A percentile compares a stretch with the other conserved stretches of the same genome.
phyloP scores from a whole-genome alignment of 139 green algal genomes.

The Nannochloris sp. region DNA sequence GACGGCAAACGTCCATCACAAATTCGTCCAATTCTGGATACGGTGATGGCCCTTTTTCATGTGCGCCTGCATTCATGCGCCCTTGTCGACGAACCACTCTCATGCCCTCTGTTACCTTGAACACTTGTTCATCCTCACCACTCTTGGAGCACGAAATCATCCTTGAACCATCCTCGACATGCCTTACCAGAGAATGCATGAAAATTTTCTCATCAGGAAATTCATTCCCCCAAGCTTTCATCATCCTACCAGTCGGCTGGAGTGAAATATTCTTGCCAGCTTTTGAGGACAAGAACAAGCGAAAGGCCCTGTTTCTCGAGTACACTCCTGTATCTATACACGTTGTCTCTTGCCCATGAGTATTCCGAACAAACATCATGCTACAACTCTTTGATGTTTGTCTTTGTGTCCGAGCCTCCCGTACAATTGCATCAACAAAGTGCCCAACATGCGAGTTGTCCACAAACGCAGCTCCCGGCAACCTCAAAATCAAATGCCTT shows the following conservation, averaged over 20 bases:
- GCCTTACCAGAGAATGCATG: conserved; percentile 15
- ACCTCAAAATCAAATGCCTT: conserved; percentile 59
- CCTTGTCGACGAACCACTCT: too few species aligned
- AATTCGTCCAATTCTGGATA: conserved; percentile 40
- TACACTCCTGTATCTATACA: conserved; percentile 58
- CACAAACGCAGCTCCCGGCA: conserved; percentile 46
- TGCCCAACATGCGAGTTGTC: conserved; percentile 39
- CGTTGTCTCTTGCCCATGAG: conserved; percentile 9
- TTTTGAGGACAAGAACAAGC: conserved; percentile 53
- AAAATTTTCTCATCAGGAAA: background rate
- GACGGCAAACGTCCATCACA: conserved; percentile 29
- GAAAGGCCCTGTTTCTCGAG: conserved; percentile 65
- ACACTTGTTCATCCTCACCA: background rate
- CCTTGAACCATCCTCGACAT: conserved; percentile 5
- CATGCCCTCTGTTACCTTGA: too few species aligned
- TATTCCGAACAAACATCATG: conserved; percentile 14
- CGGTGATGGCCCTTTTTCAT: conserved; percentile 24
- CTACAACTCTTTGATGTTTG: background rate
- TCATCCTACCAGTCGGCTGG: conserved; percentile 26
- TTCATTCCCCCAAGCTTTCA: conserved; percentile 3
- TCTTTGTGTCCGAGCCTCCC: conserved; percentile 5
- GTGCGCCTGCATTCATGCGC: too few species aligned
- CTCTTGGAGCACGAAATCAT: conserved; percentile 28
- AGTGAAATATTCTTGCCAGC: conserved; percentile 42
- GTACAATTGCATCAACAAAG: conserved; percentile 31